These are phyloP conservation scores for Cucumis hystrix DNA, from an alignment of 306 rosid species.

Conservation along the genomic window DNA sequence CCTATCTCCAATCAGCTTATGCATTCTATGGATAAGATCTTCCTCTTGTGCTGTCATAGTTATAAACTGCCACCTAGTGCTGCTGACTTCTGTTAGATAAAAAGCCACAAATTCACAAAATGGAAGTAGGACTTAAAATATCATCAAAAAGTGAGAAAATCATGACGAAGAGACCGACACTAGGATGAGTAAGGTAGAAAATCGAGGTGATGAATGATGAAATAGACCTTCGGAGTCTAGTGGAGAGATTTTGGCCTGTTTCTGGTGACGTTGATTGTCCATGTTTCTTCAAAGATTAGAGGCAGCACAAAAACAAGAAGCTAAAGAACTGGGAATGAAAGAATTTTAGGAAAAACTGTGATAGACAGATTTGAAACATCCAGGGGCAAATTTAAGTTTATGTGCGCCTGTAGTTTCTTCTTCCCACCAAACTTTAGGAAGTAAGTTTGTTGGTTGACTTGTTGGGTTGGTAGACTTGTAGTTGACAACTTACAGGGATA, in stretches of 20 bases:
- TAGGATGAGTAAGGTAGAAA: neutral
- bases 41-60: conserved; percentile 14
- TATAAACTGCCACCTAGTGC: conserved; percentile 13
- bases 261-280: conserved; percentile 4
- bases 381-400: neutral
- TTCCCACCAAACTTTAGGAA: conserved; percentile 10
- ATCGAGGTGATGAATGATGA: neutral
- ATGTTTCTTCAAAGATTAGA: neutral
- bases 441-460: conserved; percentile 15
- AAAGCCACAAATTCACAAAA: neutral
- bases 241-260: neutral
- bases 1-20: conserved; percentile 18
- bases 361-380: neutral
- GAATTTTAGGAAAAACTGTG: neutral
- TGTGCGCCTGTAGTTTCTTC: conserved; percentile 2
- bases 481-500: conserved; percentile 12
- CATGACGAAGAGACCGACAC: neutral
- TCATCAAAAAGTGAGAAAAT: neutral
- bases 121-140: neutral
- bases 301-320: neutral
- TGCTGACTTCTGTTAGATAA: conserved; percentile 10
- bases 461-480: conserved; percentile 16
- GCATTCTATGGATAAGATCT: conserved; percentile 17
- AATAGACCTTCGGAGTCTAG: conserved; percentile 7
- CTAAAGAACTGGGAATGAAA: neutral